Percentiles rank a stretch among this genome's conserved stretches.
phyloP scores from a whole-genome alignment of 495 filamentous ascomycete species.

The Penicillium goetzii region DNA sequence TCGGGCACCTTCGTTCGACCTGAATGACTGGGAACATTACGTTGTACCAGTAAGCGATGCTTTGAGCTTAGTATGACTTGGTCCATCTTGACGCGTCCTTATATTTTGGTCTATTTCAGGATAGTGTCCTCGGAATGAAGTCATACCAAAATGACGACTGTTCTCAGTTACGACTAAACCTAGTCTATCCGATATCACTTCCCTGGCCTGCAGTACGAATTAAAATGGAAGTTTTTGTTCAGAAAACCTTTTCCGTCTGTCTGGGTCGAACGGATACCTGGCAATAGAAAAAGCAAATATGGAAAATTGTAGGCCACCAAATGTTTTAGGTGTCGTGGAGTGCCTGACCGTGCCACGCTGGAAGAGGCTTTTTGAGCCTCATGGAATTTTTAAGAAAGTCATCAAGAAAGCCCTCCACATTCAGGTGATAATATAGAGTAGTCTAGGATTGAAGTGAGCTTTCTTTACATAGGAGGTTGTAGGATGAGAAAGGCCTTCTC shows the following conservation, averaged over 20 bases:
- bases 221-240: not conserved
- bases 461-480: no score
- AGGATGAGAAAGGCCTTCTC: no score
- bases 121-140: not conserved
- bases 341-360: not conserved
- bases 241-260: not conserved
- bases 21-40: conserved; percentile 5
- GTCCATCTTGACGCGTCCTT: not conserved
- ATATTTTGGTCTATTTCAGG: not conserved
- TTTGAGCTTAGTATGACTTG: not conserved
- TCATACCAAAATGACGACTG: not conserved
- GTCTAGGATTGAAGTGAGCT: no score
- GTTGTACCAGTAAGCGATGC: conserved; percentile 4
- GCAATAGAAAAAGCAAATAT: not conserved
- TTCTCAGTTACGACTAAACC: not conserved
- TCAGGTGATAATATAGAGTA: not conserved
- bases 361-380: not conserved
- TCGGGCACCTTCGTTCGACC: not conserved
- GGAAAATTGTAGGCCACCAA: not conserved
- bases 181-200: not conserved
- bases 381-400: not conserved
- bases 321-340: not conserved
- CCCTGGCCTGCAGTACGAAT: not conserved
- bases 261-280: not conserved
- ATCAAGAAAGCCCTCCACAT: not conserved